phyloP scores from a whole-genome alignment of 2,329 filamentous ascomycete species.

The Coniochaeta pulveracea region DNA sequence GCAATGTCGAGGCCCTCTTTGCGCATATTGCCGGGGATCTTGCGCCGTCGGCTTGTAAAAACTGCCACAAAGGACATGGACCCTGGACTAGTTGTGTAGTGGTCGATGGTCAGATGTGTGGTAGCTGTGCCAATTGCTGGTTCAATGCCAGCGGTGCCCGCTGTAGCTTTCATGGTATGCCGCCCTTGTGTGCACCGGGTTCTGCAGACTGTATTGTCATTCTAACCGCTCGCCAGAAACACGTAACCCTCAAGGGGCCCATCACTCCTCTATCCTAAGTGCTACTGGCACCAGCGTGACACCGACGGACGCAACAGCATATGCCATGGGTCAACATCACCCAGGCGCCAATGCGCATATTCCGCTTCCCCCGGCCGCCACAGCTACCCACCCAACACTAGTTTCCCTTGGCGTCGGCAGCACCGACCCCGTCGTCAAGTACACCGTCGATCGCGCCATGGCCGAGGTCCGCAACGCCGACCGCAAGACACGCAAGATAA shows the following conservation, averaged over 20 bases:
- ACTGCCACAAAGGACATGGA: conserved; percentile 48
- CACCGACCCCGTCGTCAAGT: conserved; percentile 26
- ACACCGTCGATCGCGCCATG: conserved; percentile 34
- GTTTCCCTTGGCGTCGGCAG: conserved; percentile 8
- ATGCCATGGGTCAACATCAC: too few relatives aligned
- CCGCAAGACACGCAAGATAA: conserved; percentile 31
- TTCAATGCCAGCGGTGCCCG: conserved; percentile 49
- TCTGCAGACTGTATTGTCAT: background rate
- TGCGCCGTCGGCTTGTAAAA: conserved; percentile 40
- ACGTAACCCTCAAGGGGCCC: conserved; percentile 27
- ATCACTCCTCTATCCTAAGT: conserved; percentile 10
- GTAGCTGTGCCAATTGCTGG: conserved; percentile 53
- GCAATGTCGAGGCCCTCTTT: conserved; percentile 49
- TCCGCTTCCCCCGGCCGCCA: background rate
- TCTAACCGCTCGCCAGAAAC: conserved; percentile 23
- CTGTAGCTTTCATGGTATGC: conserved; percentile 49
- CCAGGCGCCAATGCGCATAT: too few relatives aligned
- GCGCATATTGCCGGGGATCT: conserved; percentile 42
- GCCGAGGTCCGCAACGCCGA: conserved; percentile 30
- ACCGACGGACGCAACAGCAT: conserved; percentile 9
- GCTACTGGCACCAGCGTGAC: conserved; percentile 8
- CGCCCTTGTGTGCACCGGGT: background rate
- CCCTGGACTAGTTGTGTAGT: conserved; percentile 49
- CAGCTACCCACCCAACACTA: conserved; percentile 5
- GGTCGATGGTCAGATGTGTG: conserved; percentile 49